Base-by-base conservation (phyloP, 2,329 filamentous ascomycete genomes). In the Phialophora macrospora region DNA sequence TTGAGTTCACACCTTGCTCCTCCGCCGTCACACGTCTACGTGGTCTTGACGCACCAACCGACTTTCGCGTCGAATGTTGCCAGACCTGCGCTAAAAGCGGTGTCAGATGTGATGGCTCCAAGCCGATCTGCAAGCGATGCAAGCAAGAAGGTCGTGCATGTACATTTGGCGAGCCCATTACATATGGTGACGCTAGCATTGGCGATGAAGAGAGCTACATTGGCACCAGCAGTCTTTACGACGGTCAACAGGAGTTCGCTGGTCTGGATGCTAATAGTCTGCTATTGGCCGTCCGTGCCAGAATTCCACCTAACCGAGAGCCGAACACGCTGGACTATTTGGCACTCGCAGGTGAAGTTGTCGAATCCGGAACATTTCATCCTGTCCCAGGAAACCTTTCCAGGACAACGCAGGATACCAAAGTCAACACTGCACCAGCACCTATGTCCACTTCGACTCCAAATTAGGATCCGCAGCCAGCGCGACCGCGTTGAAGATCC, bases 121-220 rank as follows among this genome's bases (percentile, higher is more conserved):
- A 60, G 48, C 59, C 60, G 4, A 26, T 24, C 22, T 66, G 63
- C 55, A 20, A 57, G 14, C 14, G 12, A 17, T 66, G 63, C 54
- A 26, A 14, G 14, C 24, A 11, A 20, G 24, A 17, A 26, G 63
- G 46, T 17, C 30, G 11, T 26, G 2, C 34, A 6, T 66, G 63
- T 24, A 52, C 51, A 26, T 64, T 55, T 17, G 44, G 34, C 48
- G n/a, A 24, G 48, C 17, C 6, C 20, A 8, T 22, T 8, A 51
- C 20, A 14, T 12, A 4, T 26, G 20, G 6, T 26, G 20, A 26
- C 20, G 20, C 9, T 22, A 52, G 26, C 20, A 26, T 26, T 26
- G 11, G 22, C 17, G 17, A 6, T n/a, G 38, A 44, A 44, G 41
- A 49, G 4, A 49, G 6, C 41, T 34, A 49, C 26, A 49, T 34